A percentile compares a stretch with the other conserved stretches of the same genome.
Conservation (phyloP, 75 land plant species). For the Larix kaempferi region DNA sequence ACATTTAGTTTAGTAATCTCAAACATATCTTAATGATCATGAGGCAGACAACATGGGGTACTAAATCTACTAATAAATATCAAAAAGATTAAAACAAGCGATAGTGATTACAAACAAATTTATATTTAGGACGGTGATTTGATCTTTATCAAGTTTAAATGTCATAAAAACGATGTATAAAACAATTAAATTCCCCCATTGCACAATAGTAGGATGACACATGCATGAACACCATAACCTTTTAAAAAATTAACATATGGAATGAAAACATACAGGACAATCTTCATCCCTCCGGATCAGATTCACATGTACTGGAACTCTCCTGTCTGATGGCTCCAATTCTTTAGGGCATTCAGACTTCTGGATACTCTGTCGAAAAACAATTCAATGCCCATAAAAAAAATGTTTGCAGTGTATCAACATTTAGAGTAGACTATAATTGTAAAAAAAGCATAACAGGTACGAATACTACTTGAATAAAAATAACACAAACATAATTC, state of each 20-base stretch:
- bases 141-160: no score
- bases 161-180: no score
- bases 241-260: background rate
- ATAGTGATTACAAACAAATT: background rate
- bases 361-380: slow-evolving; percentile 67
- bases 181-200: background rate
- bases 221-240: background rate
- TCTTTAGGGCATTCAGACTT: slow-evolving; percentile 84
- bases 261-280: slow-evolving; percentile 47
- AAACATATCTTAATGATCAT: slow-evolving; percentile 6
- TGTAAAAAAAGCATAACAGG: no score
- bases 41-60: background rate
- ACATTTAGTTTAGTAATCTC: background rate
- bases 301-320: slow-evolving; percentile 56
- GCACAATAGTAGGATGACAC: background rate
- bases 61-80: background rate
- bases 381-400: background rate
- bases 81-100: background rate
- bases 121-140: no score
- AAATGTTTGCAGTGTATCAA: background rate
- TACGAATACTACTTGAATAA: no score
- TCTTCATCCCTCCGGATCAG: slow-evolving; percentile 73
- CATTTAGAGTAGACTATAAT: no score
- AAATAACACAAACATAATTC: no score
- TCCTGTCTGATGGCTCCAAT: slow-evolving; percentile 72